Evolutionary conservation across 371 early-diverging fungal genomes (phyloP).

Genomic region (Haplosporangium sp.): DNA sequence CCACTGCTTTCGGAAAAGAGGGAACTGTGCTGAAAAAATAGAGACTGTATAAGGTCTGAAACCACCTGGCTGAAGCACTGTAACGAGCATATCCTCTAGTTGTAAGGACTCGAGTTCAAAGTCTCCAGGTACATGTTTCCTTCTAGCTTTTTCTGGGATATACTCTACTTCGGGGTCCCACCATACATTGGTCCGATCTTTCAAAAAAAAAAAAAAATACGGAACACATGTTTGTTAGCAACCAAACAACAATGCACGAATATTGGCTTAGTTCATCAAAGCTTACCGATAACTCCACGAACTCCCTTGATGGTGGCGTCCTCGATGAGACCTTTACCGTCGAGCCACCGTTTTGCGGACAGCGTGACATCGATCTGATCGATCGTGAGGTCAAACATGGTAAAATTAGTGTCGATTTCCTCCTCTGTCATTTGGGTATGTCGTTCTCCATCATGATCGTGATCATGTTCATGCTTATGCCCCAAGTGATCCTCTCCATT

Average conservation of each 20-base stretch:
- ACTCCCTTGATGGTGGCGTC: conserved; percentile 88
- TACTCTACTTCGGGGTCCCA: conserved; percentile 82
- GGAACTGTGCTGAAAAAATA: conserved; percentile 87
- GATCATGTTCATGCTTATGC: conserved; percentile 49
- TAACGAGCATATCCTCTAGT: conserved; percentile 83
- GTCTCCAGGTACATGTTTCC: conserved; percentile 79
- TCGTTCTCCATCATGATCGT: conserved; percentile 8
- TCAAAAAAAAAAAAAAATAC: neutral
- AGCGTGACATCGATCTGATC: conserved; percentile 89
- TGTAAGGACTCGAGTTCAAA: conserved; percentile 83
- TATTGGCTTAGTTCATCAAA: neutral
- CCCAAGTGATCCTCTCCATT: conserved; percentile 51
- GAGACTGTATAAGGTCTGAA: conserved; percentile 92
- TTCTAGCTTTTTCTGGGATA: conserved; percentile 70
- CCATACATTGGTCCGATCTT: conserved; percentile 85
- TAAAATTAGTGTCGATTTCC: conserved; percentile 77
- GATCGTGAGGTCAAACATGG: conserved; percentile 88
- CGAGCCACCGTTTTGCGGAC: conserved; percentile 91
- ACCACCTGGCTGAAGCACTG: conserved; percentile 80
- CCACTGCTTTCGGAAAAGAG: conserved; percentile 91
- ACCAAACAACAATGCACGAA: neutral
- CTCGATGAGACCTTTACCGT: conserved; percentile 90
- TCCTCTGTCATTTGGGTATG: conserved; percentile 8
- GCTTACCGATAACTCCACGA: conserved; percentile 81
- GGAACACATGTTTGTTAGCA: no score